Base-by-base conservation (phyloP, 192 early-diverging fungal species). In the Borealophlyctis nickersoniae region DNA sequence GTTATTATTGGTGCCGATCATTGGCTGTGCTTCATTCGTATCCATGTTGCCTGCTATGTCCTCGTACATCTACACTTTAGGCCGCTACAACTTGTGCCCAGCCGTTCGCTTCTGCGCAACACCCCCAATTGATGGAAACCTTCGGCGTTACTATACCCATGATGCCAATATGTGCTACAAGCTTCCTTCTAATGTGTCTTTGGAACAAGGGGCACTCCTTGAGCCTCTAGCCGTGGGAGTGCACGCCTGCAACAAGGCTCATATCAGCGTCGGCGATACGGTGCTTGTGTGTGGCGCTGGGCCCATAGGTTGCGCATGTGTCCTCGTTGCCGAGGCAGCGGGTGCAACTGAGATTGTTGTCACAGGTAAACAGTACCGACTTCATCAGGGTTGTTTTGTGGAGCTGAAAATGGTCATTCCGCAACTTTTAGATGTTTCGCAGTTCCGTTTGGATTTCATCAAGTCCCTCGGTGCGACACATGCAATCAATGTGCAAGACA, bases 141-240 rank as follows among this genome's bases (percentile, higher is more conserved):
- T 45, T 19, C 39, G 39, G 9, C 9, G 7, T 19, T 45, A 45
- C 39, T 45, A 13, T 19, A 45, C 39, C 39, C 19, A 45, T 19
- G 39, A 45, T 19, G 39, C 39, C 39, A 45, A 45, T 13, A 45
- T 45, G 39, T 45, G 39, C 39, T 45, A 45, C 39, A 45, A 45
- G 19, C 39, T 45, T 19, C 39, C 39, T 45, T 19, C 39, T 19
- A 7, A 45, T 19, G 39, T 45, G 9, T 13, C 39, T 19, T 19
- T 45, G 9, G 39, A 45, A 45, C 9, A 45, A 45, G 39, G 39
- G 9, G 39, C 39, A 7, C 39, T 45, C 39, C 39, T 45, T 19
- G 39, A 45, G 19, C 39, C 39, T 19, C 39, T 45, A 7, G 39
- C 39, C 39, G 39, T 45, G 19, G 39, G 39, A 7, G 39, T 45